Evolutionary conservation across 164 flowering plant genomes (phyloP).

Genomic region (Vitis labrusca): DNA sequence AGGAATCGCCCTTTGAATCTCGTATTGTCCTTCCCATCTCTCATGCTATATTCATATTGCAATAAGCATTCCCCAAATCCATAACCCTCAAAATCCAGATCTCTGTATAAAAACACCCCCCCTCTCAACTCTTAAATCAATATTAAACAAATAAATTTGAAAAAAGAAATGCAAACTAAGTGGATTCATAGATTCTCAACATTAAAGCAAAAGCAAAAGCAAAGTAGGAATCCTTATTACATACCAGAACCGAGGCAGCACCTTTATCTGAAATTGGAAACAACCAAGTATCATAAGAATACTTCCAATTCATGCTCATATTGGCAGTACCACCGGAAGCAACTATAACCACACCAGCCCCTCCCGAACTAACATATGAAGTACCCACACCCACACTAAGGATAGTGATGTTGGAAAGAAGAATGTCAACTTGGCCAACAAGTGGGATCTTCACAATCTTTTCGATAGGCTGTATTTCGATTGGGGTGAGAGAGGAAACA

Average conservation of each 20-base stretch:
- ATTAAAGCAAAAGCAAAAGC: background rate
- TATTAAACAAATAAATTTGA: too few relatives aligned
- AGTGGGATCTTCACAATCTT: constrained; percentile 54
- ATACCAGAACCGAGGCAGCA: constrained; percentile 60
- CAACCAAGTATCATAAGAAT: constrained; percentile 54
- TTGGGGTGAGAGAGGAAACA: constrained; percentile 50
- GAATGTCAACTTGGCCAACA: constrained; percentile 47
- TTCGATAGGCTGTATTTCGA: constrained; percentile 51
- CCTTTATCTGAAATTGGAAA: constrained; percentile 61
- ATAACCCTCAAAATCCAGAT: too few relatives aligned
- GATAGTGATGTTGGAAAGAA: constrained; percentile 50
- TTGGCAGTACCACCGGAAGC: constrained; percentile 63
- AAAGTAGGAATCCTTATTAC: background rate
- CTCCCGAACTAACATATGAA: constrained; percentile 47
- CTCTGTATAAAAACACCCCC: too few relatives aligned
- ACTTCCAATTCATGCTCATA: constrained; percentile 67
- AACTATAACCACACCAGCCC: constrained; percentile 49
- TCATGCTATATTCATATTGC: too few relatives aligned
- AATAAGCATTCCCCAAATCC: too few relatives aligned
- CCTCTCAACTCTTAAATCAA: too few relatives aligned
- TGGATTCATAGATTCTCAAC: too few relatives aligned
- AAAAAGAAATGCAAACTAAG: too few relatives aligned
- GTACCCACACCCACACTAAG: constrained; percentile 32
- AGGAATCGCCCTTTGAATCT: too few relatives aligned
- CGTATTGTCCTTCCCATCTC: too few relatives aligned